Base-by-base conservation (phyloP, 106 monocot species). In the Agapanthus africanus region DNA sequence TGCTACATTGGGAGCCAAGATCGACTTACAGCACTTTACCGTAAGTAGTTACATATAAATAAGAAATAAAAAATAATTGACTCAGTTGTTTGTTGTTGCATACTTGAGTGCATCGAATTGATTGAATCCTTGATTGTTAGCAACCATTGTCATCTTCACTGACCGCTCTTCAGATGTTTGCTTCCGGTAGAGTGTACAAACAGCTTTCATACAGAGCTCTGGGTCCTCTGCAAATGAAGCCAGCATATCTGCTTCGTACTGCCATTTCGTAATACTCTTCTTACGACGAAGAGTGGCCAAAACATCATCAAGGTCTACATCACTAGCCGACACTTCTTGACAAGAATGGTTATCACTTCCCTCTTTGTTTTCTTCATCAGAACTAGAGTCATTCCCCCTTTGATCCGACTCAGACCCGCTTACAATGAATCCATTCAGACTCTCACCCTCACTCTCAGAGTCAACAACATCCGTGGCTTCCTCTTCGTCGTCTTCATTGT, bases 241-340 rank as follows among this genome's bases (percentile, higher is more conserved):
- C 39, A 91, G 72, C 87, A 91, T 87, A 56, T 87, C 87, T 3
- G 75, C 82, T 73, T 87, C 82, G 42, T 75, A 84, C 37, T 84
- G 70, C 87, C 87, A 87, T 49, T 67, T 65, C 32, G 71, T 75
- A 23, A 0, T 21, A 37, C 70, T 23, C 56, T 73, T 82, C 63
- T 71, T 44, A 11, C 79, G 57, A 9, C 69, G 34, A 2, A 78
- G 69, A 46, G 39, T 63, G 15, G 61, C 44, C 50, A 89, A 54
- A 18, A 75, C 54, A 30, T 36, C 56, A 64, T 54, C 71, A 66
- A 79, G 56, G 54, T 70, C 75, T n/a, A 37, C 69, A 54, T 54
- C 51, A 52, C 69, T 35, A 11, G 14, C 31, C 15, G 69, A 52
- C 18, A 36, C 42, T 59, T 67, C 66, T 13, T 11, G 34, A 40